phyloP scores from a whole-genome alignment of 306 rosid genomes.

The Pueraria montana region DNA sequence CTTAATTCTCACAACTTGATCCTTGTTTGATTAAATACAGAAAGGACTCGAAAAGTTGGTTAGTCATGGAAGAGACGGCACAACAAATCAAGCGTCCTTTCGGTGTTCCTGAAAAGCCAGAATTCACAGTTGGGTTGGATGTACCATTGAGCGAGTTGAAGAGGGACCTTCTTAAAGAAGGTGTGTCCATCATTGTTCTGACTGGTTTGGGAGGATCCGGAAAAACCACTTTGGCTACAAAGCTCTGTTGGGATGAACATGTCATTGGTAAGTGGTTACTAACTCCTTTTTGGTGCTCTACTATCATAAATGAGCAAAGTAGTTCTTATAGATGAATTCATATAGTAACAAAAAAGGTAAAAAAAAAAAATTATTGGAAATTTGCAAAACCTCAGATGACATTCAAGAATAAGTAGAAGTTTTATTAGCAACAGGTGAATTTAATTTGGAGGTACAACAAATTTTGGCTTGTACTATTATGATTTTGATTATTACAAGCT shows the following conservation, averaged over 20 bases:
- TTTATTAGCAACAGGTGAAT: background rate
- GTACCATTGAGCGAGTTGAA: background rate
- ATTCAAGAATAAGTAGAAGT: too few relatives aligned
- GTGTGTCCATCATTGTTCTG: background rate
- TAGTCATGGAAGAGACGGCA: background rate
- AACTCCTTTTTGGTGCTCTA: background rate
- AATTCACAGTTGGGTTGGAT: background rate
- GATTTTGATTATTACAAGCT: too few relatives aligned
- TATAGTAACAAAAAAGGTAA: background rate
- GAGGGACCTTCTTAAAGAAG: background rate
- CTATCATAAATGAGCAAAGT: too few relatives aligned
- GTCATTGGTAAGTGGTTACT: background rate
- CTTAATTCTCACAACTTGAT: background rate
- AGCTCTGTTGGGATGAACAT: background rate
- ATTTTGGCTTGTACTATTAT: too few relatives aligned
- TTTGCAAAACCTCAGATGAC: too few relatives aligned
- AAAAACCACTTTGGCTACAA: background rate
- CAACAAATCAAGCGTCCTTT: background rate
- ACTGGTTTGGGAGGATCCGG: constrained; percentile 12
- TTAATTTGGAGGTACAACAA: too few relatives aligned
- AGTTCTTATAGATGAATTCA: background rate
- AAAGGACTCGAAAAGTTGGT: background rate
- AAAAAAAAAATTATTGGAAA: too few relatives aligned
- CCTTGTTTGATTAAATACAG: background rate
- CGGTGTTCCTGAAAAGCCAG: background rate